phyloP scores from a whole-genome alignment of 306 rosid genomes.

The Rubus idaeus region DNA sequence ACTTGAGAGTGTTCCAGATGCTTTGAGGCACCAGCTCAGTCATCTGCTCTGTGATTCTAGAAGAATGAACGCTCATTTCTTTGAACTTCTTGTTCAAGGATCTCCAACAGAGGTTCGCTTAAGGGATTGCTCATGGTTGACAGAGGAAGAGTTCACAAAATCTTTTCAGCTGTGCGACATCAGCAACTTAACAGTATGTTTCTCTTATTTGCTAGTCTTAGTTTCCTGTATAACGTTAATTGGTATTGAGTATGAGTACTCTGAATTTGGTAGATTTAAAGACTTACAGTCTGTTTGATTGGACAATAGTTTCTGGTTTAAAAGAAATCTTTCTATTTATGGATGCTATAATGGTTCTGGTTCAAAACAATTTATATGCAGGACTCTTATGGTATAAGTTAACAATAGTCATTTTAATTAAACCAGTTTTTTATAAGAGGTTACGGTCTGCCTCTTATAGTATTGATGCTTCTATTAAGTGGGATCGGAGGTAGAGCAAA shows the following conservation, averaged over 20 bases:
- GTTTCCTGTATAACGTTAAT: background rate
- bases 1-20: conserved; percentile 61
- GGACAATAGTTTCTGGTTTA: background rate
- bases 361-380: background rate
- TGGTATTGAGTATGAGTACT: conserved; percentile 3
- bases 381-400: background rate
- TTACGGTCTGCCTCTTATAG: background rate
- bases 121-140: conserved; percentile 77
- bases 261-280: background rate
- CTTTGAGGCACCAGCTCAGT: conserved; percentile 56
- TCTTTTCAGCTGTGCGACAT: conserved; percentile 50
- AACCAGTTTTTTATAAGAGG: background rate
- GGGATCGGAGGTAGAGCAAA: background rate
- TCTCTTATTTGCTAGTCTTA: conserved; percentile 8
- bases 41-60: conserved; percentile 68
- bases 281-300: background rate
- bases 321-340: background rate
- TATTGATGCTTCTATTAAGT: background rate
- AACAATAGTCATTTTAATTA: background rate
- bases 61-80: conserved; percentile 42
- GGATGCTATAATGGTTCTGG: background rate
- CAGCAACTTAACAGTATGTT: conserved; percentile 48
- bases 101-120: conserved; percentile 71
- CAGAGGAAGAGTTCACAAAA: conserved; percentile 58
- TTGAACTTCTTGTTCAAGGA: conserved; percentile 56